Evolutionary conservation across 2,329 filamentous ascomycete genomes (phyloP).

Genomic region (Cercospora citrullina): DNA sequence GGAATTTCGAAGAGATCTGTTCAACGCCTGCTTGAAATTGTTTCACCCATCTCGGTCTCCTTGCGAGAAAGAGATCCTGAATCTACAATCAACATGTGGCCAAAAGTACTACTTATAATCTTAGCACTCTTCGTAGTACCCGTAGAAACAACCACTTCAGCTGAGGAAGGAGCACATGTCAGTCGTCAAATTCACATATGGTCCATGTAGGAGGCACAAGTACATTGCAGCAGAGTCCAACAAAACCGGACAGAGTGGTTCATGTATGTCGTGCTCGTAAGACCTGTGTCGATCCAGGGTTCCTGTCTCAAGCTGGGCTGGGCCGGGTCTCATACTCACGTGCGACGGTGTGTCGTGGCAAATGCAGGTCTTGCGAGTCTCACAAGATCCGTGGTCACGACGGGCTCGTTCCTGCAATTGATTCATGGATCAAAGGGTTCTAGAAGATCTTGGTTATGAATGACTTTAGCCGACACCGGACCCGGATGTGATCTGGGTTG

Average conservation of each 20-base stretch:
- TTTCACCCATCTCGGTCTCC: not conserved
- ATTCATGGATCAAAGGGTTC: not conserved
- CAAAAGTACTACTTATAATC: not conserved
- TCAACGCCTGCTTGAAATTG: not conserved
- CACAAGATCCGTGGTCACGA: not conserved
- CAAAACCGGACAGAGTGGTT: not conserved
- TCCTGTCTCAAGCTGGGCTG: not conserved
- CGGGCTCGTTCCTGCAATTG: not conserved
- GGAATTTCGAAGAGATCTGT: not conserved
- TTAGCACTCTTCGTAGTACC: not conserved
- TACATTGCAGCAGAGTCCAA: not conserved
- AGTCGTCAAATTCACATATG: not conserved
- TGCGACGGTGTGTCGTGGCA: not conserved
- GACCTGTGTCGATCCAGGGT: not conserved
- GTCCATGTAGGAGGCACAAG: no score
- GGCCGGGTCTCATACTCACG: no score
- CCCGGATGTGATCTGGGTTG: not conserved
- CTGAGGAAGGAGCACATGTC: not conserved
- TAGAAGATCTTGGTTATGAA: not conserved
- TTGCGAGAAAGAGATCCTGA: not conserved
- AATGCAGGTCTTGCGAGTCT: not conserved
- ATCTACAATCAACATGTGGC: not conserved
- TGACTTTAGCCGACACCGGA: not conserved
- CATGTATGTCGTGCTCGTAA: not conserved
- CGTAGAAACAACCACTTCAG: not conserved